phyloP scores from a whole-genome alignment of 257 asterid genomes.

The Coffea canephora region DNA sequence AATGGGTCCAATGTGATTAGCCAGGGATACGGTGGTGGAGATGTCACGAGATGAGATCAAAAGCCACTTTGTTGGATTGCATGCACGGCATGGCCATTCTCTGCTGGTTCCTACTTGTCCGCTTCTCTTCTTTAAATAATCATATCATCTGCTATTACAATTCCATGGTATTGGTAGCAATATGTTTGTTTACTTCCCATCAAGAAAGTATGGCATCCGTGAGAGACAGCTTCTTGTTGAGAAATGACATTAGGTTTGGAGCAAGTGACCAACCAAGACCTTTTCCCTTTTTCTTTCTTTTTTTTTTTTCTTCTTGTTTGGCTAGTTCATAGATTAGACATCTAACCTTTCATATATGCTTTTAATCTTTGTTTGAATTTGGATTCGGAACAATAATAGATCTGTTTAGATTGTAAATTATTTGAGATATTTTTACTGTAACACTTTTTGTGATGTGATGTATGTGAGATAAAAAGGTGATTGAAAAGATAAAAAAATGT shows the following conservation, averaged over 20 bases:
- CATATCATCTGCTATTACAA: no score
- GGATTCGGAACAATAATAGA: no score
- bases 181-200: background rate
- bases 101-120: background rate
- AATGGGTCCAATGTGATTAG: background rate
- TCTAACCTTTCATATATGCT: background rate
- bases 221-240: conserved; percentile 6
- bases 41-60: background rate
- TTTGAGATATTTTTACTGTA: no score
- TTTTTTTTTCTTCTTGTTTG: background rate
- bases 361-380: background rate
- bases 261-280: conserved; percentile 17
- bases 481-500: no score
- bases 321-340: background rate
- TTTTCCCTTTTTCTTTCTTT: background rate
- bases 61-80: background rate
- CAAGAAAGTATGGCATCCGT: background rate
- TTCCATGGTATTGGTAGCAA: no score
- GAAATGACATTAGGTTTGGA: background rate
- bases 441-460: no score
- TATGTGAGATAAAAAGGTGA: no score
- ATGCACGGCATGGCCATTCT: background rate
- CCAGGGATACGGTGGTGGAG: background rate
- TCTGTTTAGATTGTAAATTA: no score
- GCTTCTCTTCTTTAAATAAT: background rate